These are phyloP conservation scores for Pleomassaria siparia DNA, from an alignment of 2,329 filamentous ascomycete genomes.

Conservation along the genomic window DNA sequence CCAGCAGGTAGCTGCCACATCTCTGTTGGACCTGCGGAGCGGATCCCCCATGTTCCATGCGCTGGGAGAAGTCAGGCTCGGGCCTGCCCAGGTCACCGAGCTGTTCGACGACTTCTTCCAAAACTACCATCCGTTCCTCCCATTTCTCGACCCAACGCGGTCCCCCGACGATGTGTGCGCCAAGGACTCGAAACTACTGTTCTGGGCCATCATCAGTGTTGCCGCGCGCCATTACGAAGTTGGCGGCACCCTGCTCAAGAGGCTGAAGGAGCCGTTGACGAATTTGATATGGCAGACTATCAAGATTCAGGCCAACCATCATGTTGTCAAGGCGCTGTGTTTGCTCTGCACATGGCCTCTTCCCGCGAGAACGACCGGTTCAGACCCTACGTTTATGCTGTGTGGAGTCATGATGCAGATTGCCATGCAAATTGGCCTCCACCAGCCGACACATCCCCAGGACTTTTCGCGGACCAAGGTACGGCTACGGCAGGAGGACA, in stretches of 20 bases:
- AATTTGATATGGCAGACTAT: slow-evolving; percentile 76
- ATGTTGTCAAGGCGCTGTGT: slow-evolving; percentile 79
- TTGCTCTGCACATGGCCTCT: slow-evolving; percentile 80
- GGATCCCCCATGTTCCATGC: slow-evolving; percentile 60
- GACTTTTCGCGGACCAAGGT: slow-evolving; percentile 77
- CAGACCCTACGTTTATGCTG: slow-evolving; percentile 79
- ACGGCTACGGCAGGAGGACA: slow-evolving; percentile 75
- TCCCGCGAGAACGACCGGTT: slow-evolving; percentile 77
- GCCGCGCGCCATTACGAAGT: slow-evolving; percentile 70
- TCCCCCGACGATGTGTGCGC: slow-evolving; percentile 72
- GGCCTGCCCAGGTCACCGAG: slow-evolving; percentile 47
- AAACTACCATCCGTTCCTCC: slow-evolving; percentile 75
- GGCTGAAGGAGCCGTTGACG: slow-evolving; percentile 66
- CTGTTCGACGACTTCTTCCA: slow-evolving; percentile 76
- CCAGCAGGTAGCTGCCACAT: slow-evolving; percentile 41
- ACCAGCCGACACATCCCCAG: slow-evolving; percentile 78
- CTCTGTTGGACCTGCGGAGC: slow-evolving; percentile 46
- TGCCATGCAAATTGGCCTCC: slow-evolving; percentile 79
- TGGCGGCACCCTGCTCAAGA: slow-evolving; percentile 65
- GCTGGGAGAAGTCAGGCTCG: slow-evolving; percentile 53
- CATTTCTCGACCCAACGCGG: slow-evolving; percentile 68
- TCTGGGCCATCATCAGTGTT: slow-evolving; percentile 80
- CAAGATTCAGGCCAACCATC: slow-evolving; percentile 76
- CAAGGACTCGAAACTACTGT: slow-evolving; percentile 75
- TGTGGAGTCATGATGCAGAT: slow-evolving; percentile 86